A percentile compares a stretch with the other conserved stretches of the same genome.
Conservation (phyloP, 257 asterid genomes). For the Fraxinus cuspidata region DNA sequence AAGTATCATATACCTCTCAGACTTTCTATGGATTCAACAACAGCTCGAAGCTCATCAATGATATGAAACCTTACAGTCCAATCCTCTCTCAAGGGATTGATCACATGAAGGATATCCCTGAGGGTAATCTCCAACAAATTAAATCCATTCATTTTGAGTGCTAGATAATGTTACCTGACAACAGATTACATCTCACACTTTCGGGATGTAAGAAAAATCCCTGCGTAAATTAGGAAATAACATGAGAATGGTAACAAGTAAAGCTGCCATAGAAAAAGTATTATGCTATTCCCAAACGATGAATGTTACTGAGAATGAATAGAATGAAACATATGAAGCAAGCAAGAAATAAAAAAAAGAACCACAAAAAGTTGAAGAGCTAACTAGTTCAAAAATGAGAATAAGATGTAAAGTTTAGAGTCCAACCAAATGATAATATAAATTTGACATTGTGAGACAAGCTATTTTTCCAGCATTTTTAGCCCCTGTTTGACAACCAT, state of each 20-base stretch:
- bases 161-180: slow-evolving; percentile 16
- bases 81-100: slow-evolving; percentile 66
- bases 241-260: slow-evolving; percentile 5
- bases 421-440: neutral
- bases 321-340: neutral
- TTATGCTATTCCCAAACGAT: slow-evolving; percentile 4
- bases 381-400: neutral
- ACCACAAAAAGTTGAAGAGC: neutral
- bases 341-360: neutral
- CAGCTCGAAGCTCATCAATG: slow-evolving; percentile 56
- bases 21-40: slow-evolving; percentile 61
- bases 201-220: slow-evolving; percentile 12
- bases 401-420: neutral
- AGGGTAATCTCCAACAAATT: slow-evolving; percentile 55
- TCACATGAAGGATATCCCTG: slow-evolving; percentile 44
- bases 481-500: no score
- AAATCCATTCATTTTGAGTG: slow-evolving; percentile 47
- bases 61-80: slow-evolving; percentile 60
- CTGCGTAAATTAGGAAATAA: slow-evolving; percentile 29
- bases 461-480: neutral
- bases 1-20: slow-evolving; percentile 65
- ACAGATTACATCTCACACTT: slow-evolving; percentile 29
- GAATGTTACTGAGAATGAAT: neutral
- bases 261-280: neutral
- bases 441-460: neutral